Base-by-base conservation (phyloP, 2,329 filamentous ascomycete genomes). In the Sordariomycetes sp. region DNA sequence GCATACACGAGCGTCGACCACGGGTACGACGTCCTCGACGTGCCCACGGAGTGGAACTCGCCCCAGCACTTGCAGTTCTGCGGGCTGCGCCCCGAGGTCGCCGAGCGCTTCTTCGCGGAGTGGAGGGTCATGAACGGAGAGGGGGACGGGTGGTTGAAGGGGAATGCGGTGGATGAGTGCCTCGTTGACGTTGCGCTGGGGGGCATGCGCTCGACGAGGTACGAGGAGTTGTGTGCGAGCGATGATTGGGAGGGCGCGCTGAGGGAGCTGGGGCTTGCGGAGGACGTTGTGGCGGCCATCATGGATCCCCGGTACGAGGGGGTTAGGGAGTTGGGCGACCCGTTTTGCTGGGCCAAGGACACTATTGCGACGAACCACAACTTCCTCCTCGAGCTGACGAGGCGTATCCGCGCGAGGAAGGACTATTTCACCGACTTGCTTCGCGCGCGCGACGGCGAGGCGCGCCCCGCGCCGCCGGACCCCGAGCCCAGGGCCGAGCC, bases 51-150 rank as follows among this genome's bases (percentile, higher is more conserved):
- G 48, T 56, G 55, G 55, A 35, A 56, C 48, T 52, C 55, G 13
- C 55, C 55, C n/a, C 28, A 56, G 24, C 55, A 52, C 32, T 48
- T 56, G 32, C 24, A 56, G 55, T 56, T 56, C 34, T 56, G 55
- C 55, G 55, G 55, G 2, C 50, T 56, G 28, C n/a, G 45, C 1
- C 45, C 55, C 15, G 32, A 56, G 34, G 55, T 22, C 8, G 48
- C 55, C 28, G 48, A 34, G 8, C 20, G 36, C 15, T 52, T 32
- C 48, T 52, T 36, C 28, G n/a, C 50, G 25, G 3, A 17, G 20
- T 56, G 55, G 55, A 39, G 52, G 48, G 34, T 12, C 10, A n/a
- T 28, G 34, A 42, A 22, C 28, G n/a, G 28, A 3, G 55, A 56
- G 24, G 55, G 52, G 22, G 55, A 56, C 28, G 55, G 55, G 7